phyloP scores from a whole-genome alignment of 1,284 basidiomycete species.

The Wallemia mellicola region DNA sequence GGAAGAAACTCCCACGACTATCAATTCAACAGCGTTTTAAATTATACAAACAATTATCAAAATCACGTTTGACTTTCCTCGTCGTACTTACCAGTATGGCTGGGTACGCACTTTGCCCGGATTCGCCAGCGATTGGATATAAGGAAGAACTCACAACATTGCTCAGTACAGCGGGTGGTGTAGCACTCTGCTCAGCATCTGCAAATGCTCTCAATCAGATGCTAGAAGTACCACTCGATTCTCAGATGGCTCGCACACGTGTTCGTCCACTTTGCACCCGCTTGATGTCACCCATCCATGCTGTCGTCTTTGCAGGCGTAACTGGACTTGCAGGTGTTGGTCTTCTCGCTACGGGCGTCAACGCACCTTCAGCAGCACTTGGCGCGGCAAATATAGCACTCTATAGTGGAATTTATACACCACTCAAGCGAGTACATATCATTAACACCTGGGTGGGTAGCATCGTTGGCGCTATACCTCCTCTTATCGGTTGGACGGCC shows the following conservation, averaged over 20 bases:
- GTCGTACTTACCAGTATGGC: slow-evolving; percentile 75
- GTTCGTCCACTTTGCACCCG: slow-evolving; percentile 62
- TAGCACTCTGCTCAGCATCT: slow-evolving; percentile 64
- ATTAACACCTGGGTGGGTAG: slow-evolving; percentile 86
- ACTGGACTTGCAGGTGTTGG: slow-evolving; percentile 49
- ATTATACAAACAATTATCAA: slow-evolving; percentile 52
- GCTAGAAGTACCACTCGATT: slow-evolving; percentile 80
- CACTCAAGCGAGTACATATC: slow-evolving; percentile 65
- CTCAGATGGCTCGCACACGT: slow-evolving; percentile 80
- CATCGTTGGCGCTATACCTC: slow-evolving; percentile 71
- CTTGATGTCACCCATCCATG: slow-evolving; percentile 55
- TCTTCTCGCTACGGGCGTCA: slow-evolving; percentile 56
- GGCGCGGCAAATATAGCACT: slow-evolving; percentile 61
- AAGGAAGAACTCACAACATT: slow-evolving; percentile 20
- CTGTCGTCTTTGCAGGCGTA: slow-evolving; percentile 39
- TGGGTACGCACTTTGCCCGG: slow-evolving; percentile 69
- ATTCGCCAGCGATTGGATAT: slow-evolving; percentile 49
- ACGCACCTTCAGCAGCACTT: slow-evolving; percentile 55
- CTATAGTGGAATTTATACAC: slow-evolving; percentile 79
- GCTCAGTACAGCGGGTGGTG: slow-evolving; percentile 62
- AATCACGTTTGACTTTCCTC: slow-evolving; percentile 59
- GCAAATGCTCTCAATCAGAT: slow-evolving; percentile 90
- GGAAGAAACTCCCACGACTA: background rate
- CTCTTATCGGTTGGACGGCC: slow-evolving; percentile 94
- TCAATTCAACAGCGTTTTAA: slow-evolving; percentile 1